Percentiles rank a stretch among this genome's conserved stretches.
Conservation (phyloP, 352 stramenopile species). For the Phytopythium litorale region DNA sequence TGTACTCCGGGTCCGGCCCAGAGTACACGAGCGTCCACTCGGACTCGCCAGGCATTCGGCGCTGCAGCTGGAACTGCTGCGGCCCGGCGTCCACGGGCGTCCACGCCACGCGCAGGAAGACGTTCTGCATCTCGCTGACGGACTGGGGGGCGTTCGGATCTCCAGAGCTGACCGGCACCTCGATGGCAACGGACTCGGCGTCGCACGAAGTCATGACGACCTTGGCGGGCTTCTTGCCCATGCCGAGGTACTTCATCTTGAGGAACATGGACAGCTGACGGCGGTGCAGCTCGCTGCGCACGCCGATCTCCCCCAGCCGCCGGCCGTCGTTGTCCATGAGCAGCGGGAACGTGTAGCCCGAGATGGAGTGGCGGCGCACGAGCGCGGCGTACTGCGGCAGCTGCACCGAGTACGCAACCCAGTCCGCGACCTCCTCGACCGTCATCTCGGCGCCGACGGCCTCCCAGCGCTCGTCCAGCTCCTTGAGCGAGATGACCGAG, state of each 20-base stretch:
- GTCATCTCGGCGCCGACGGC: slow-evolving; percentile 83
- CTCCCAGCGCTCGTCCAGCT: slow-evolving; percentile 82
- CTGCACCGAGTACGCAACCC: slow-evolving; percentile 76
- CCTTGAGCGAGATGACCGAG: slow-evolving; percentile 75
- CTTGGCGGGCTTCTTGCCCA: slow-evolving; percentile 56
- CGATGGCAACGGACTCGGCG: slow-evolving; percentile 9
- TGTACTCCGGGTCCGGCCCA: slow-evolving; percentile 64
- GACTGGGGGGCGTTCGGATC: slow-evolving; percentile 12
- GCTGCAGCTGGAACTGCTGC: slow-evolving; percentile 68
- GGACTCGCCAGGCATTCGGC: slow-evolving; percentile 51
- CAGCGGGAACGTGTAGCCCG: slow-evolving; percentile 82
- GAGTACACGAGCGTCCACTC: slow-evolving; percentile 59
- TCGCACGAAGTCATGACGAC: slow-evolving; percentile 41
- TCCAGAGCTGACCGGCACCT: neutral
- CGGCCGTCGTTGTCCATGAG: slow-evolving; percentile 81
- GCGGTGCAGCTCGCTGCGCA: slow-evolving; percentile 66
- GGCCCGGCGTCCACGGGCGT: slow-evolving; percentile 39
- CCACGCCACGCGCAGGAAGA: slow-evolving; percentile 58
- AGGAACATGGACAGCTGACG: slow-evolving; percentile 82
- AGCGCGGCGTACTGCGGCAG: slow-evolving; percentile 78
- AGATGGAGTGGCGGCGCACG: slow-evolving; percentile 78
- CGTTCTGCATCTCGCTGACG: slow-evolving; percentile 14
- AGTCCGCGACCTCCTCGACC: slow-evolving; percentile 76
- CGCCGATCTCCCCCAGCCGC: slow-evolving; percentile 66
- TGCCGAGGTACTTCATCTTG: slow-evolving; percentile 78